Base-by-base conservation (phyloP, 2,329 filamentous ascomycete genomes). In the Pezicula carpinea region DNA sequence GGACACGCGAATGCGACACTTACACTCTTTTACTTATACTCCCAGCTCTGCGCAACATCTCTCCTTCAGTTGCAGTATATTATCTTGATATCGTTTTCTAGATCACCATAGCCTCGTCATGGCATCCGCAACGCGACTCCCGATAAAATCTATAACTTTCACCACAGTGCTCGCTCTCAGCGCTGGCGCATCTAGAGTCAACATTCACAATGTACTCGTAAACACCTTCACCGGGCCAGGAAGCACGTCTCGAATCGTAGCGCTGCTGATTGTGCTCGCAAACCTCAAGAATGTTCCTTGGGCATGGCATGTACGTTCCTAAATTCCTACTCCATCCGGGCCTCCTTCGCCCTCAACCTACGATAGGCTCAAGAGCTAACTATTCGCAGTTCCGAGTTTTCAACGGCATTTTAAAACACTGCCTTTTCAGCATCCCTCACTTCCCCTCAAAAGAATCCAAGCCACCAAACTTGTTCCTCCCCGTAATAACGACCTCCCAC, bases 221-320 rank as follows among this genome's bases (percentile, higher is more conserved):
- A 52, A 47, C 23, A 51, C 50, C 15, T 53, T 63, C 36, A 64
- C 61, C 1, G 63, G 63, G 3, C 60, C 62, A 6, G 62, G 60
- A 3, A 59, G 49, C 22, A 58, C 60, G 33, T 62, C 57, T 2
- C 52, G 62, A 19, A 62, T 62, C 32, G 40, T 56, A 8, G 53
- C 55, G 7, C 22, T 71, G 4, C 23, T 70, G 4, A 62, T 76
- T 43, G 64, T 72, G 6, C 46, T 79, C 14, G 53, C 70, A 15
- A 83, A 83, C 53, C 52, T 80, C 53, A 83, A 83, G 64, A 78
- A 72, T 46, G 55, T 80, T 1, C 80, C 80, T 0, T 71, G 76
- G 26, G 69, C 77, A 14, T 83, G 80, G 80, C 79, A 82, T 69
- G 74, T 79, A 69, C 39, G 74, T 69, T n/a, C 32, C 43, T 21